Evolutionary conservation across 768 basidiomycete species (phyloP), one percentile per base, ranked within the genome.

Genomic region (Lanmaoa rubissima): DNA sequence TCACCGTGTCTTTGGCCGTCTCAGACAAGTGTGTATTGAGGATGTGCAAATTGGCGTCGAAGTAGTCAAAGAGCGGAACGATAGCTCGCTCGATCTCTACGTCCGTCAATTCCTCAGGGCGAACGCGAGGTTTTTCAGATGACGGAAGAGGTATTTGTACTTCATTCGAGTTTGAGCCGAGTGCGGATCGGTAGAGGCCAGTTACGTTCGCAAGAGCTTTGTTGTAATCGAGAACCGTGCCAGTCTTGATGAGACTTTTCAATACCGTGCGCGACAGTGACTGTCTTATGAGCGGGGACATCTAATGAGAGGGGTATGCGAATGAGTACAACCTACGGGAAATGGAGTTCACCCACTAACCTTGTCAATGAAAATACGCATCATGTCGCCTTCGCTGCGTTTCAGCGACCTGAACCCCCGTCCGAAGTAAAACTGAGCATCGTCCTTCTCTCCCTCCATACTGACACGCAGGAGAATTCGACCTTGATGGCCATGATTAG

Each of bases 371-470:
- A 98, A 96, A 36, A 90, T 90, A 12, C 95, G 81, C 51, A 94
- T 83, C 96, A 99, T 98, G 66, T 99, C 96, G 24, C 82, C 86
- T 68, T 98, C 94, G 0, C 94, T 92, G 34, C 94, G 79, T 74
- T 98, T 98, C 62, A 99, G 71, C 39, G 87, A 92, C 45, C 96
- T 81, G 80, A 99, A 99, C 4, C 88, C 96, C 34, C 94, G 82
- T 28, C 97, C 97, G 66, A 98, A 99, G 78, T 90, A 95, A 78
- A 97, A 99, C 63, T 91, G 91, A 9, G 94, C 92, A 69, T 99
- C 97, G 64, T 97, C 94, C 74, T 96, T 94, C 79, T 98, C 97
- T 51, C 95, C 94, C 68, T 99, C 97, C 94, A 98, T 97, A 68
- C 93, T 95, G 55, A 98, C 82, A 19, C 97, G 83, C 34, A 97